phyloP scores from a whole-genome alignment of 2,329 filamentous ascomycete genomes.

The Sordariomycetes sp. region DNA sequence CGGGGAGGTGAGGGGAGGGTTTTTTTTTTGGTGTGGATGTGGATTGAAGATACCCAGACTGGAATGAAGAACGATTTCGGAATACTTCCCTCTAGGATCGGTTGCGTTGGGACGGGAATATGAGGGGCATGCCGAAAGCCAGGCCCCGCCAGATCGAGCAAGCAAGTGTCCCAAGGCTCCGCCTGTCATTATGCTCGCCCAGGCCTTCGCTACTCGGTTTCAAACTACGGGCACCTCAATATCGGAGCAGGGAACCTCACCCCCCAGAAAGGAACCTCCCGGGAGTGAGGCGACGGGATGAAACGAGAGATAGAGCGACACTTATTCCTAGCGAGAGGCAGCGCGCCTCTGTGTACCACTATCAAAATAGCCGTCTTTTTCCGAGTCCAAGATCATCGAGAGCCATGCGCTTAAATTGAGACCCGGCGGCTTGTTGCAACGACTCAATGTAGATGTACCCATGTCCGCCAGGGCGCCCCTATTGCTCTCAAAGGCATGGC shows the following conservation, averaged over 20 bases:
- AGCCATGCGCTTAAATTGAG: neutral
- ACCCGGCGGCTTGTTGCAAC: too few relatives aligned
- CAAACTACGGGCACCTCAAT: too few relatives aligned
- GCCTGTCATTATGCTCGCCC: too few relatives aligned
- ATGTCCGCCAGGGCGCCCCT: too few relatives aligned
- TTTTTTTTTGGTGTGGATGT: neutral
- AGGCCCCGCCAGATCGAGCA: too few relatives aligned
- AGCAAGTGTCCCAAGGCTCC: too few relatives aligned
- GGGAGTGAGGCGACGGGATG: neutral
- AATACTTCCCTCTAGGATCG: neutral
- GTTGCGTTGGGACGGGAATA: neutral
- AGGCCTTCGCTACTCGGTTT: too few relatives aligned
- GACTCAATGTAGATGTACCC: too few relatives aligned
- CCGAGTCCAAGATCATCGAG: neutral
- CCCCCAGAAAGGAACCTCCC: neutral
- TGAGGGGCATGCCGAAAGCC: too few relatives aligned
- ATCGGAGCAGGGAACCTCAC: too few relatives aligned
- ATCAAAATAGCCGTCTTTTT: neutral
- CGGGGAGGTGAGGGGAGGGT: slow-evolving; percentile 24
- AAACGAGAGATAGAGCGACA: neutral
- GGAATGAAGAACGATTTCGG: neutral
- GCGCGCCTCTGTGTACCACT: neutral
- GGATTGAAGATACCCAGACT: neutral
- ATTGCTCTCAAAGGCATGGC: too few relatives aligned
- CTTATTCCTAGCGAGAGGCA: neutral